Evolutionary conservation across 2,329 filamentous ascomycete genomes (phyloP).

Genomic region (Colletotrichum somersetense): DNA sequence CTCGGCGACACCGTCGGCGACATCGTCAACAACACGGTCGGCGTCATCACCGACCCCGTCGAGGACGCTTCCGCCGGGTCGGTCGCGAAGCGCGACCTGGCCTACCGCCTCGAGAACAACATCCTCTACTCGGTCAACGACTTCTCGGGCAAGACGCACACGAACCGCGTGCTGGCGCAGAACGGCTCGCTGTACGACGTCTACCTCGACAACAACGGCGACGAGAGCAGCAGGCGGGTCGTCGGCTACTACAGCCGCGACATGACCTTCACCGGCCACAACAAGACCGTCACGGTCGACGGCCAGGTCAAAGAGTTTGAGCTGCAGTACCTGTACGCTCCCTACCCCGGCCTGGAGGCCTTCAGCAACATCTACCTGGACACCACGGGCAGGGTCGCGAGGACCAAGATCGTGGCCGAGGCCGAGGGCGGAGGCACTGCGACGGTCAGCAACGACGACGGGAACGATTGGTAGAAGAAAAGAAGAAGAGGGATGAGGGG

Average conservation of each 20-base stretch:
- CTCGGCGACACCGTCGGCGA: conserved; percentile 62
- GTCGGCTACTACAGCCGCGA: conserved; percentile 64
- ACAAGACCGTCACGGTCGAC: conserved; percentile 59
- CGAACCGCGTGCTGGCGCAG: conserved; percentile 68
- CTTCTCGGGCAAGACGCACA: conserved; percentile 67
- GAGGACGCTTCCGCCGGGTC: conserved; percentile 33
- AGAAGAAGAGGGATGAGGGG: too few species aligned
- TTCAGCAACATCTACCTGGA: conserved; percentile 63
- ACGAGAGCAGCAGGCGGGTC: conserved; percentile 55
- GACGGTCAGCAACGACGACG: conserved; percentile 59
- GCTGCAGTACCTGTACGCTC: conserved; percentile 66
- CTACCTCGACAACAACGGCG: conserved; percentile 65
- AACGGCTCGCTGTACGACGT: conserved; percentile 67
- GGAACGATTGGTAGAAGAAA: conserved; percentile 11
- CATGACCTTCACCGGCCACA: conserved; percentile 68
- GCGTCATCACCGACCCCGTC: conserved; percentile 40
- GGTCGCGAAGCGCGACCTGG: conserved; percentile 46
- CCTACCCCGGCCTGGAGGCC: conserved; percentile 61
- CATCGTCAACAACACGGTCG: conserved; percentile 56
- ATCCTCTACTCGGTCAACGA: conserved; percentile 73
- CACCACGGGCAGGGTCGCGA: conserved; percentile 59
- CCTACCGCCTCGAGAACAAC: conserved; percentile 66
- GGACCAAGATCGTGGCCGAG: conserved; percentile 65
- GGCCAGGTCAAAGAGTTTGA: conserved; percentile 62
- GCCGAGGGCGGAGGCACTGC: conserved; percentile 64